Conservation (phyloP, 1,284 basidiomycete genomes). For the Lignosus rhinocerotis region DNA sequence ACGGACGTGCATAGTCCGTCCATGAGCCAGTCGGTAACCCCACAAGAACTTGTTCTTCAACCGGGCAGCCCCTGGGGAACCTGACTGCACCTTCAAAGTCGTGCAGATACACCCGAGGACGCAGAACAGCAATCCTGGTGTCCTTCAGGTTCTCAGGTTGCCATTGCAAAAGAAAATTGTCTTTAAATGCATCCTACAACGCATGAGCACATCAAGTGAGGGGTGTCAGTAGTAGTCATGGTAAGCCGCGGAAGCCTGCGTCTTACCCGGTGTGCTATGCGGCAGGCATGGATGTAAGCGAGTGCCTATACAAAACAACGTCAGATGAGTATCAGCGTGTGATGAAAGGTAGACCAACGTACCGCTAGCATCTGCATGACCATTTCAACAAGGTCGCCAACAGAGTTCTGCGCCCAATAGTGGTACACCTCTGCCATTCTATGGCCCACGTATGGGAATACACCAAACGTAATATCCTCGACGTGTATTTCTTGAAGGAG, state of each 20-base stretch:
- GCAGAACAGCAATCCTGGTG: neutral
- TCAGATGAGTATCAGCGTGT: neutral
- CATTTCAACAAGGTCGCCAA: conserved; percentile 34
- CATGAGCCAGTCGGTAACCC: neutral
- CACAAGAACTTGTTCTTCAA: conserved; percentile 10
- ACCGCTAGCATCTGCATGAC: conserved; percentile 32
- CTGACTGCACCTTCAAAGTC: conserved; percentile 14
- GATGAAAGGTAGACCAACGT: neutral
- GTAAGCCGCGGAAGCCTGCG: no score
- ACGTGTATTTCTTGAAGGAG: conserved; percentile 30
- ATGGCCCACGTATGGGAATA: conserved; percentile 31
- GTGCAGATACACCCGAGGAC: neutral
- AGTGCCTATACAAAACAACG: neutral
- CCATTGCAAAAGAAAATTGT: conserved; percentile 20
- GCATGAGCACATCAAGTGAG: neutral
- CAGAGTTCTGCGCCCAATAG: no score
- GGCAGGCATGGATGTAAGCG: neutral
- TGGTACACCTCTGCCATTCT: conserved; percentile 4
- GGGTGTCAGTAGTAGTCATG: no score
- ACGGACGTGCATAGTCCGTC: no score
- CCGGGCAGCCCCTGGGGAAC: conserved; percentile 8
- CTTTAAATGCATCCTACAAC: conserved; percentile 11
- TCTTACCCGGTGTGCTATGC: neutral
- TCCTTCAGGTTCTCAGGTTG: conserved; percentile 6
- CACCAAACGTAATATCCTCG: conserved; percentile 32